Evolutionary conservation across 1,139 yeast genomes (phyloP).

Genomic region (Fermentozyma sake): DNA sequence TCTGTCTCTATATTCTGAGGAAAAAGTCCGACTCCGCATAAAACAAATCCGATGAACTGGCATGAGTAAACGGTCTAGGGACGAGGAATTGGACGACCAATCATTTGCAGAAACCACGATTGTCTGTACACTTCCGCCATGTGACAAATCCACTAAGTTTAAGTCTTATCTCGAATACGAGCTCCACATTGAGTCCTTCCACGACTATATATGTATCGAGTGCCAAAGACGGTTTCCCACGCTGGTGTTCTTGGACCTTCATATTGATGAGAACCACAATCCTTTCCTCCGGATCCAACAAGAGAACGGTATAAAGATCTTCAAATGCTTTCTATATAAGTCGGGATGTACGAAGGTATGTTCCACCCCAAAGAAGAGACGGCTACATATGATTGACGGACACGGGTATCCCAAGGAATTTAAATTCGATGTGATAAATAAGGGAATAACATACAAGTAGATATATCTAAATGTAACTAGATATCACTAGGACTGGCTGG

Average conservation of each 20-base stretch:
- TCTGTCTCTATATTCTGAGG: too few species aligned
- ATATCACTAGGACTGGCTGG: too few species aligned
- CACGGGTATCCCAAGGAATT: constrained; percentile 48
- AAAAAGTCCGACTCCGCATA: too few species aligned
- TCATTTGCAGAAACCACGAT: too few species aligned
- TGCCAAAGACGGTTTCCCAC: constrained; percentile 44
- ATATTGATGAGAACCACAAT: constrained; percentile 51
- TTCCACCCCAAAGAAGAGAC: constrained; percentile 31
- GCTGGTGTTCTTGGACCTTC: constrained; percentile 35
- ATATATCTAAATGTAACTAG: too few species aligned
- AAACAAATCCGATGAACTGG: too few species aligned
- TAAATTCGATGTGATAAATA: constrained; percentile 34
- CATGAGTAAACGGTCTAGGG: too few species aligned
- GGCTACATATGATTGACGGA: constrained; percentile 43
- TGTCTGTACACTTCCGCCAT: too few species aligned
- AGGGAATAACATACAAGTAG: constrained; percentile 4
- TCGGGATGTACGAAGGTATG: constrained; percentile 31
- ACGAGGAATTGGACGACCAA: too few species aligned
- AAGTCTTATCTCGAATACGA: constrained; percentile 6
- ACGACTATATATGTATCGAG: constrained; percentile 26
- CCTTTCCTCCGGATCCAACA: constrained; percentile 36
- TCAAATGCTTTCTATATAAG: constrained; percentile 32
- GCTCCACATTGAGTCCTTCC: constrained; percentile 5
- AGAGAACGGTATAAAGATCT: constrained; percentile 37
- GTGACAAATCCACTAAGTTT: too few species aligned